Evolutionary conservation across 2,329 filamentous ascomycete species (phyloP), one percentile per base, ranked within the genome.

Genomic region (Diplodia corticola): DNA sequence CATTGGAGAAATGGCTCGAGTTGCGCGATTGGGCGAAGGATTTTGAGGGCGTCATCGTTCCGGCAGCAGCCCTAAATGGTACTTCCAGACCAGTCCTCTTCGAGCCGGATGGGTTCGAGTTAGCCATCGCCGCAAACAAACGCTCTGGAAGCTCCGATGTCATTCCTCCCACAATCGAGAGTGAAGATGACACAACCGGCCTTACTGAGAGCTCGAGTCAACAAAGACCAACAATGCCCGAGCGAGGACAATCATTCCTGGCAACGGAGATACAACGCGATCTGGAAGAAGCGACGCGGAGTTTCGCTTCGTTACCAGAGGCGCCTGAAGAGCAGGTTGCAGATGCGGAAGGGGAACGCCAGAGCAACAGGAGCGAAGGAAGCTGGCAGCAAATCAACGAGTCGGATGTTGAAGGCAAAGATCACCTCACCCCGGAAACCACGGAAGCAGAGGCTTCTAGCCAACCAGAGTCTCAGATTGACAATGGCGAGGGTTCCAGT

Each of bases 211-310:
- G 37, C 10, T 55, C 63, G 2, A 57, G 28, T 17, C 51, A 57
- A 5, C 72, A 72, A 24, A 71, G 82, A 71, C 82, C 82, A 13
- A 75, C 74, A n/a, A 80, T 84, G 79, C 81, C 81, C 28, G 71
- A 75, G 17, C 75, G 82, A 67, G 79, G 81, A 61, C 76, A 74
- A 17, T 79, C 80, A 3, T 83, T 78, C 37, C 75, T 80, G 67
- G 83, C 82, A 3, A 80, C 80, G 3, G 78, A 80, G 59, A 82
- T 85, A 49, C 80, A 79, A 60, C 78, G 82, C 10, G 73, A 75
- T 26, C 70, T 84, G 9, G 82, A 84, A 72, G 83, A 84, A 71
- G 57, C 48, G 20, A 61, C 55, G 1, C 35, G 64, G 17, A 66
- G 26, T n/a, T 33, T 57, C 28, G 17, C 63, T 13, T 65, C 64